Base-by-base conservation (phyloP, 1,284 basidiomycete species). In the Microbotryum silenes-acaulis region DNA sequence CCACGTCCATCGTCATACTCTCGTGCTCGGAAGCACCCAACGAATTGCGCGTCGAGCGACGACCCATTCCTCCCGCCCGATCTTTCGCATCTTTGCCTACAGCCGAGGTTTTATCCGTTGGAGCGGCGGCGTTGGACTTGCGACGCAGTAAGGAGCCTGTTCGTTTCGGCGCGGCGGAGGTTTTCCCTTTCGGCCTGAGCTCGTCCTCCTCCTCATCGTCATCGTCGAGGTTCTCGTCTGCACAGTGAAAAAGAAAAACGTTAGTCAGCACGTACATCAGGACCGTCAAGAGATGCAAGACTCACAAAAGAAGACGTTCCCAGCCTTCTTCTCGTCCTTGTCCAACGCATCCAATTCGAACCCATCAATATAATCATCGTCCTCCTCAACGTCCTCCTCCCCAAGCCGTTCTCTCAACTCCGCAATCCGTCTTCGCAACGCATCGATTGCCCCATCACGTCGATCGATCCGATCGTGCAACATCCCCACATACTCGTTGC, bases 401-500 rank as follows among this genome's bases (percentile, higher is more conserved):
- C 68, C 65, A n/a, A 59, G 25, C 33, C 62, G 48, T 29, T 21
- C 21, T 31, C 62, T 53, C 48, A 62, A 6, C 27, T 58, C 42
- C 16, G 20, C 47, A 56, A 74, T 70, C 55, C 75, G 70, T 31
- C 74, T 76, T 61, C 90, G 79, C 70, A 96, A 75, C 68, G 74
- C 78, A 60, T 77, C 79, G 71, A 97, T 87, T 75, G 91, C 91
- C 53, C 79, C 80, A 72, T 97, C 91, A 55, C 94, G 79, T 72
- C 91, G 80, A 59, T 88, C 86, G 53, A 97, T 81, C 49, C 91
- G 82, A 52, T 79, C 85, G 68, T 86, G 87, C 66, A 94, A 78
- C 64, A 83, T 79, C 54, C 85, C 80, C 61, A 96, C 85, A 72
- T 85, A 93, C 74, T 92, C 88, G 74, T 96, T 96, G 56, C 86